Percentiles rank a stretch among this genome's conserved stretches.
Evolutionary conservation across 2,329 filamentous ascomycete species (phyloP).

Genomic region (Xylaria sp.): DNA sequence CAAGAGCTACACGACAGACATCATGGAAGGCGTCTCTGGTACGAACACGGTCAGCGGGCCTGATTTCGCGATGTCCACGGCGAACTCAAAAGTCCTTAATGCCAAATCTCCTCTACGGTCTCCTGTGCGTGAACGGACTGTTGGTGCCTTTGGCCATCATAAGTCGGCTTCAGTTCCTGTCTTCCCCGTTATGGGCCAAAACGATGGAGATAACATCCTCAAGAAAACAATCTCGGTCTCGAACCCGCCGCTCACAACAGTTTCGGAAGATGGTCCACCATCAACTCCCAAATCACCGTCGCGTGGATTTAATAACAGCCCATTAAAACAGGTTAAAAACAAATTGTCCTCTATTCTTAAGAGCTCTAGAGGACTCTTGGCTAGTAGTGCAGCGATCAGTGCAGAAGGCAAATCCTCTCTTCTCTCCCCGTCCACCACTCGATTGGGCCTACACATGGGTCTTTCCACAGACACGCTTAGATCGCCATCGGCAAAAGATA

Average conservation of each 20-base stretch:
- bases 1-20: conserved; percentile 67
- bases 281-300: conserved; percentile 64
- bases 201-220: conserved; percentile 45
- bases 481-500: conserved; percentile 36
- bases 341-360: conserved; percentile 91
- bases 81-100: conserved; percentile 42
- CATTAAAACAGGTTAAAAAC: conserved; percentile 89
- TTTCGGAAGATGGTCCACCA: conserved; percentile 48
- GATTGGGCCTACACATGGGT: conserved; percentile 50
- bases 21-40: conserved; percentile 62
- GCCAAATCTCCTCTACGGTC: conserved; percentile 46
- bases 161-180: conserved; percentile 70
- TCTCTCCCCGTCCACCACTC: conserved; percentile 58
- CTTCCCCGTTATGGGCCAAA: conserved; percentile 45
- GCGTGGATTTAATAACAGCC: conserved; percentile 70
- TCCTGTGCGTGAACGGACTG: conserved; percentile 40
- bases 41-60: conserved; percentile 55
- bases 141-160: conserved; percentile 53
- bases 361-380: conserved; percentile 83
- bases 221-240: conserved; percentile 69
- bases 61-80: conserved; percentile 53
- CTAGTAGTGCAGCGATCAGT: conserved; percentile 71
- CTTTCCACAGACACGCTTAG: conserved; percentile 57
- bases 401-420: conserved; percentile 66
- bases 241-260: conserved; percentile 59